Percentiles rank a stretch among this genome's conserved stretches.
Conservation (phyloP, 2,329 filamentous ascomycete species). For the Aspergillus arachidicola region DNA sequence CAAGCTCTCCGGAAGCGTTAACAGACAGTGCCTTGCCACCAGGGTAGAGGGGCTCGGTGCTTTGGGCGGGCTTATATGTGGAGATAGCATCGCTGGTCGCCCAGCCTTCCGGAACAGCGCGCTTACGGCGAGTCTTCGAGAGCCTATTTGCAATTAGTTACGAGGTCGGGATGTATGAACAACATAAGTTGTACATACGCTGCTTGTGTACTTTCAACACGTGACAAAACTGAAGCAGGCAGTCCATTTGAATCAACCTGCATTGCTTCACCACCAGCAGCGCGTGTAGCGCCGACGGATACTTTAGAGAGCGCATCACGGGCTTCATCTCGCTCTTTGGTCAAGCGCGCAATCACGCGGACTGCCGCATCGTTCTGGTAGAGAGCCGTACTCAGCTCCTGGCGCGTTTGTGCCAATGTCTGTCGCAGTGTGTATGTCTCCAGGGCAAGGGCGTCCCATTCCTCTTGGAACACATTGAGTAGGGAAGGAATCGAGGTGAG, state of each 20-base stretch:
- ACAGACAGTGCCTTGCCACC: conserved; percentile 61
- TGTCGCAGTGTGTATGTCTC: conserved; percentile 91
- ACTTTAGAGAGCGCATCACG: conserved; percentile 85
- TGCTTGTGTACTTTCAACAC: conserved; percentile 79
- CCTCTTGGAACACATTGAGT: conserved; percentile 92
- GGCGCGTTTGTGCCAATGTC: conserved; percentile 83
- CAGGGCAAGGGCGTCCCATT: conserved; percentile 92
- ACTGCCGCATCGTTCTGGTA: conserved; percentile 99
- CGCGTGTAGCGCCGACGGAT: conserved; percentile 64
- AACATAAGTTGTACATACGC: conserved; percentile 59
- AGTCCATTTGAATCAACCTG: conserved; percentile 82
- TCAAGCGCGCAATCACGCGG: conserved; percentile 86
- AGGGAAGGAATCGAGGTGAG: conserved; percentile 95
- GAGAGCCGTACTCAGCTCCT: conserved; percentile 89
- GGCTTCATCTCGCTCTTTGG: conserved; percentile 90
- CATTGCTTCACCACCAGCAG: conserved; percentile 77
- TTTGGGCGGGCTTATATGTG: conserved; percentile 56
- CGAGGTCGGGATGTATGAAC: background rate
- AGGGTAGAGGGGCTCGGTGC: conserved; percentile 61
- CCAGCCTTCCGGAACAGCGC: conserved; percentile 83
- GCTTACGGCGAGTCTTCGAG: conserved; percentile 86
- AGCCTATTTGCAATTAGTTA: conserved; percentile 58
- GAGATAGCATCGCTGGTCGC: conserved; percentile 72
- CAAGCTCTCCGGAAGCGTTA: conserved; percentile 64
- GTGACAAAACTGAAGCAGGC: conserved; percentile 68